Evolutionary conservation across 2,329 filamentous ascomycete species (phyloP).

Genomic region (Hypoxylon sp.): DNA sequence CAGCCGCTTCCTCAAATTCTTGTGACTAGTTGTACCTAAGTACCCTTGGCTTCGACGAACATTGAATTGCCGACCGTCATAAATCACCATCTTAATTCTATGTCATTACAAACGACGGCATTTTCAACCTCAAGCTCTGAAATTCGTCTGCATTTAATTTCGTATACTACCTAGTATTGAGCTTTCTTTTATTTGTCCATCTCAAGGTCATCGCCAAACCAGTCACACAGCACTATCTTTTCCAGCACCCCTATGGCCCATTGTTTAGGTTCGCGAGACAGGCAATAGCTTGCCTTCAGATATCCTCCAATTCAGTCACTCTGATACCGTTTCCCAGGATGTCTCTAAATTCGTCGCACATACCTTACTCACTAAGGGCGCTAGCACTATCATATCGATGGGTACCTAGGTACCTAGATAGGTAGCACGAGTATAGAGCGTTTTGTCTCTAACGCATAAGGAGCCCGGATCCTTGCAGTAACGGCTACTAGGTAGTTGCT

Average conservation of each 20-base stretch:
- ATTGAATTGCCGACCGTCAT: neutral
- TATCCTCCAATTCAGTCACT: neutral
- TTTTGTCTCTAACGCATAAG: constrained; percentile 10
- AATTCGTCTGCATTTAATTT: neutral
- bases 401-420: neutral
- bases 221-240: neutral
- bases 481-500: constrained; percentile 12
- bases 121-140: neutral
- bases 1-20: neutral
- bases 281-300: neutral
- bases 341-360: constrained; percentile 7
- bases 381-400: neutral
- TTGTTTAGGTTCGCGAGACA: neutral
- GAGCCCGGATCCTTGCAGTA: constrained; percentile 32
- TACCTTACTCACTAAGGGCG: constrained; percentile 8
- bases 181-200: neutral
- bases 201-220: neutral
- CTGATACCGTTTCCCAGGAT: neutral
- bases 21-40: neutral
- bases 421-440: constrained; percentile 10
- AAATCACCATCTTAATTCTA: neutral
- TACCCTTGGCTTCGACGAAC: neutral
- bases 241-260: neutral
- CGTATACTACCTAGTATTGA: neutral
- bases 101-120: neutral